Percentiles rank a stretch among this genome's conserved stretches.
phyloP scores from a whole-genome alignment of 495 filamentous ascomycete species.

The Cercophora samala region DNA sequence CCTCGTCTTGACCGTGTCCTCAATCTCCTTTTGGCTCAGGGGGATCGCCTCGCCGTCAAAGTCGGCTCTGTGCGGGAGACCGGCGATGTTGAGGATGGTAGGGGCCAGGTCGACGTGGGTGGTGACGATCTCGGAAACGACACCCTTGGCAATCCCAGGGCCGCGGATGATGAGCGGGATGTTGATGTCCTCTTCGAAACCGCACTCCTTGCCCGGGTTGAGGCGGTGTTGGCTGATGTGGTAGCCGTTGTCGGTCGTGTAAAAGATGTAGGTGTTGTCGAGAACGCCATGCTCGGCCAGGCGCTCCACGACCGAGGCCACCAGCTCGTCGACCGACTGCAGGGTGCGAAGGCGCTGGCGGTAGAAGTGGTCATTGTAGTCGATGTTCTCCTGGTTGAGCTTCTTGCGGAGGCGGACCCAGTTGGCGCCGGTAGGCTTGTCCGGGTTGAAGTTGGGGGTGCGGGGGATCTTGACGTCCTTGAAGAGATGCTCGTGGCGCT shows the following conservation, averaged over 20 bases:
- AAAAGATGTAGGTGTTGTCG: slow-evolving; percentile 69
- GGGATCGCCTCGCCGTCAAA: slow-evolving; percentile 61
- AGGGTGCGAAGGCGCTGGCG: slow-evolving; percentile 59
- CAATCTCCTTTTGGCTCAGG: slow-evolving; percentile 34
- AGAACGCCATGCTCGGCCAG: slow-evolving; percentile 52
- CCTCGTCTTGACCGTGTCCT: slow-evolving; percentile 30
- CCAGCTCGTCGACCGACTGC: slow-evolving; percentile 68
- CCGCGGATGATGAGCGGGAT: slow-evolving; percentile 64
- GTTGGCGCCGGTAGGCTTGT: slow-evolving; percentile 53
- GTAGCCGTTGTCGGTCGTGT: slow-evolving; percentile 72
- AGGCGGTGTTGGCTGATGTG: slow-evolving; percentile 72
- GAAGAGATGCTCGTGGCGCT: slow-evolving; percentile 50
- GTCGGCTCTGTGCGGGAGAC: slow-evolving; percentile 46
- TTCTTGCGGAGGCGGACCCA: slow-evolving; percentile 57
- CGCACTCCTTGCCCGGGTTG: slow-evolving; percentile 67
- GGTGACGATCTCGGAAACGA: slow-evolving; percentile 54
- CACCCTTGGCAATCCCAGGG: slow-evolving; percentile 49
- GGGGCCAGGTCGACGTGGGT: slow-evolving; percentile 69
- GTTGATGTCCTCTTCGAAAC: slow-evolving; percentile 72
- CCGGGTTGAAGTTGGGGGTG: slow-evolving; percentile 53
- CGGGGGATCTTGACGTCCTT: slow-evolving; percentile 47
- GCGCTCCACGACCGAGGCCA: slow-evolving; percentile 53
- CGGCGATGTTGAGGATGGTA: slow-evolving; percentile 57
- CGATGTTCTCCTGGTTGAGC: slow-evolving; percentile 54
- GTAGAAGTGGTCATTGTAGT: slow-evolving; percentile 68